Evolutionary conservation across 2,329 filamentous ascomycete genomes (phyloP).

Genomic region (Calonectria naviculata): DNA sequence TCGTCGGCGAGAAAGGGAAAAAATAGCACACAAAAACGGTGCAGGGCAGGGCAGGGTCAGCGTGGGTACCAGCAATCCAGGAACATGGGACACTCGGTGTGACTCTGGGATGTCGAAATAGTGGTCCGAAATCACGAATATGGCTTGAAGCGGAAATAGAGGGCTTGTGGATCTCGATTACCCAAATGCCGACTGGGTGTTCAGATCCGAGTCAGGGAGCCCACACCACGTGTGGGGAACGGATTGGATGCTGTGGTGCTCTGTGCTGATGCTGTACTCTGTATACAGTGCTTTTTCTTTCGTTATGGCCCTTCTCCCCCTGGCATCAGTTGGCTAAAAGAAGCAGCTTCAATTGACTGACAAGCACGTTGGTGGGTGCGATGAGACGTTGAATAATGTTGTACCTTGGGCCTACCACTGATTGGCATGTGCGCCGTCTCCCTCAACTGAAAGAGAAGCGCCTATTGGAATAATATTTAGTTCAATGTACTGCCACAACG

Average conservation of each 20-base stretch:
- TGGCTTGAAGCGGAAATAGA: conserved; percentile 5
- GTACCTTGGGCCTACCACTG: neutral
- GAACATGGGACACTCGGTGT: conserved; percentile 20
- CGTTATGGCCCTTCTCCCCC: too few relatives aligned
- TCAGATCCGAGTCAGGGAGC: neutral
- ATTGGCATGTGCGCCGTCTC: neutral
- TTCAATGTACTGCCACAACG: neutral
- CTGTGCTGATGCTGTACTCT: neutral
- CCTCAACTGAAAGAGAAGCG: neutral
- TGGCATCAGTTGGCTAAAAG: too few relatives aligned
- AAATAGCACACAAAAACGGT: neutral
- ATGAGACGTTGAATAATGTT: neutral
- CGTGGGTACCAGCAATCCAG: conserved; percentile 4
- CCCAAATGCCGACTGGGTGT: conserved; percentile 1
- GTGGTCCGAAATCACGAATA: conserved; percentile 29
- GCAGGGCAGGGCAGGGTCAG: neutral
- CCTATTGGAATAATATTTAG: neutral
- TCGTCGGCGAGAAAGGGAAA: conserved; percentile 6
- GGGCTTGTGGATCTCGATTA: conserved; percentile 21
- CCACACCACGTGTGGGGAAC: conserved; percentile 9
- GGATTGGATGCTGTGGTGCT: neutral
- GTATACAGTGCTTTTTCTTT: neutral
- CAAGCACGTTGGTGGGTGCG: neutral
- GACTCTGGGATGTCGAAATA: conserved; percentile 33
- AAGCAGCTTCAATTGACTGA: neutral